Base-by-base conservation (phyloP, 345 rosid species). In the Salix koriyanagi region DNA sequence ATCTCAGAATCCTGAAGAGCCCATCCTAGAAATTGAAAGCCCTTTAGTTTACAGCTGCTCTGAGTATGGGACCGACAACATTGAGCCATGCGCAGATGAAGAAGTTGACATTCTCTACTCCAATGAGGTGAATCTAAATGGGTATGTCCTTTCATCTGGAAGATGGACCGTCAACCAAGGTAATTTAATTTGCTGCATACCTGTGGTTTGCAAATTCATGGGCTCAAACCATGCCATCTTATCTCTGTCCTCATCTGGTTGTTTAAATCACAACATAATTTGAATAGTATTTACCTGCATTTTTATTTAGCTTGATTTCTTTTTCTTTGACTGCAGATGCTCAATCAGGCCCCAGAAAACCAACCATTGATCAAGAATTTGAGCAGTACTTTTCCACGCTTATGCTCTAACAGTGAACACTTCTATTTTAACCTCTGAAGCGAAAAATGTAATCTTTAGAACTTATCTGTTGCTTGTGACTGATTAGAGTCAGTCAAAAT, bases 291-390 rank as follows among this genome's bases (percentile, higher is more conserved):
- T 52, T 52, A 21, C 34, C 25, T 39, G 30, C 8, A 44, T 13
- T 65, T 37, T 62, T 67, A 68, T 26, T 44, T 61, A 36, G 39
- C 36, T 79, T 69, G 6, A 16, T 54, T 60, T 62, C 25, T 21
- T 66, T 25, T 39, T 18, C 39, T 65, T 65, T 81, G 58, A 66
- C 60, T 86, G 87, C 91, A 94, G 97, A 86, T 60, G 46, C 83
- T 67, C 77, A n/a, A 77, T 50, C 76, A 46, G 77, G 13, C 26
- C 34, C 64, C 30, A 83, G 89, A 78, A 91, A 88, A 79, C 97
- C 93, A 6, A 95, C 96, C 12, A 95, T 93, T 76, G 99, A 95
- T 88, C 91, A 88, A 86, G 99, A 95, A 78, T 93, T 93, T 41
- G 97, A 95, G 87, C 88, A 89, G 79, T 90, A 91, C 81, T 95